Percentiles rank a stretch among this genome's conserved stretches.
Conservation (phyloP, 2,329 filamentous ascomycete species). For the Fusarium buharicum region DNA sequence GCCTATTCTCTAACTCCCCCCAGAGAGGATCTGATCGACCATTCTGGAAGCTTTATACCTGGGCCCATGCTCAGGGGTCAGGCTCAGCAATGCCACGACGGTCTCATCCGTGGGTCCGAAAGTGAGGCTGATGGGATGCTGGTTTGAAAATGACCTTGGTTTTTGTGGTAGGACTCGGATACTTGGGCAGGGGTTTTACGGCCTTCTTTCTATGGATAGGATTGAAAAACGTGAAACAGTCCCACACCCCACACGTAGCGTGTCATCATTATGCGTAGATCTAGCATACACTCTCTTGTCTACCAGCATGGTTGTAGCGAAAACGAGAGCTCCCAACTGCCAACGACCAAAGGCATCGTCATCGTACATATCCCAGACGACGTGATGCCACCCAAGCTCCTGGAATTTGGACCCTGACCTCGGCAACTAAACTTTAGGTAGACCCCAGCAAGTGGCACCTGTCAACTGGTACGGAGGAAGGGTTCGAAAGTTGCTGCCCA, state of each 20-base stretch:
- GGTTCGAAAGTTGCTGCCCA: too few relatives aligned
- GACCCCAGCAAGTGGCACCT: constrained; percentile 14
- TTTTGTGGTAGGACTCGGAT: constrained; percentile 26
- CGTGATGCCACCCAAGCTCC: constrained; percentile 11
- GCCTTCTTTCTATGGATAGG: constrained; percentile 34
- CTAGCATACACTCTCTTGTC: constrained; percentile 11
- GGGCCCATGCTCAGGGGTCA: constrained; percentile 23
- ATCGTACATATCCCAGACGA: constrained; percentile 29
- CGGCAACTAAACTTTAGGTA: constrained; percentile 6
- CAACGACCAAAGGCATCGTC: constrained; percentile 16
- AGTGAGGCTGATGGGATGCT: constrained; percentile 41
- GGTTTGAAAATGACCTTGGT: constrained; percentile 11
- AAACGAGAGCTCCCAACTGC: constrained; percentile 9
- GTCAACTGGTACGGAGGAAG: constrained; percentile 16
- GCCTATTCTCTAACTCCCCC: constrained; percentile 2
- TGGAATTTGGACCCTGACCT: constrained; percentile 22
- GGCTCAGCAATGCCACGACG: constrained; percentile 32
- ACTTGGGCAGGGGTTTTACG: constrained; percentile 26
- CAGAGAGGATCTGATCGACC: constrained; percentile 20
- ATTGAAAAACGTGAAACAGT: constrained; percentile 44
- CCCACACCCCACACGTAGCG: constrained; percentile 37
- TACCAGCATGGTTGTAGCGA: constrained; percentile 5
- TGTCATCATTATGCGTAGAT: constrained; percentile 30
- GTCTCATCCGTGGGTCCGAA: constrained; percentile 30
- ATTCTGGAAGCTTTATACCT: constrained; percentile 40